A percentile compares a stretch with the other conserved stretches of the same genome.
These are phyloP conservation scores for Parmales sp. DNA, from an alignment of 108 stramenopile genomes.

Conservation along the genomic window DNA sequence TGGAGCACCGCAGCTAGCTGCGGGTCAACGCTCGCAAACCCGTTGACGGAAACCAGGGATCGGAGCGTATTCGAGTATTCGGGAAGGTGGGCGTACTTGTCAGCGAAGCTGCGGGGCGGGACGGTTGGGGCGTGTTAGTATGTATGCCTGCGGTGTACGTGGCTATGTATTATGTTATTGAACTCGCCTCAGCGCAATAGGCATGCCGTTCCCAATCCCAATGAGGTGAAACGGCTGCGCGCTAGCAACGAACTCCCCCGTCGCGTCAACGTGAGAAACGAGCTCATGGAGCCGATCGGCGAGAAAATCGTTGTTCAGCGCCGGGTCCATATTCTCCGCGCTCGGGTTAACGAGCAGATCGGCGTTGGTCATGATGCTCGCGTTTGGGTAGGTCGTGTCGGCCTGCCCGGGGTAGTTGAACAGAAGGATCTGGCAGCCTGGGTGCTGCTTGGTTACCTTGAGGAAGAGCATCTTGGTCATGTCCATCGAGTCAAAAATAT, in stretches of 20 bases:
- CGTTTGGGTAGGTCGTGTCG: constrained; percentile 23
- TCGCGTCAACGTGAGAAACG: constrained; percentile 26
- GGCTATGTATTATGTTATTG: too few species aligned
- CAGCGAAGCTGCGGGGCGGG: constrained; percentile 27
- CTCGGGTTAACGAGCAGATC: neutral
- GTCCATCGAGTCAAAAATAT: neutral
- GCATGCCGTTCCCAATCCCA: constrained; percentile 35
- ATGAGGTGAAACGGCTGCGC: constrained; percentile 31
- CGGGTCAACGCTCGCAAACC: constrained; percentile 27
- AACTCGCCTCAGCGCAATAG: constrained; percentile 24
- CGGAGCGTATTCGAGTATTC: constrained; percentile 13
- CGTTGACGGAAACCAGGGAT: constrained; percentile 28
- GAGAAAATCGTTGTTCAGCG: constrained; percentile 27
- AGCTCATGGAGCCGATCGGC: constrained; percentile 38
- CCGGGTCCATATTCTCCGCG: neutral
- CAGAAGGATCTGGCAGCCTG: neutral
- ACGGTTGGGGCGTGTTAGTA: too few species aligned
- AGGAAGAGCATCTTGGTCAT: constrained; percentile 12
- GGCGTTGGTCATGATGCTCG: neutral
- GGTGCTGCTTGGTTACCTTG: neutral
- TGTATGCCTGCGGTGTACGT: too few species aligned
- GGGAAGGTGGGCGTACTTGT: constrained; percentile 12
- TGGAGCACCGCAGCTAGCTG: constrained; percentile 40
- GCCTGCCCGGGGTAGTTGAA: constrained; percentile 42
- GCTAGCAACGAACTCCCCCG: constrained; percentile 31